These are phyloP conservation scores for Ogataea thermomethanolica DNA, from an alignment of 805 yeast genomes.

Conservation along the genomic window DNA sequence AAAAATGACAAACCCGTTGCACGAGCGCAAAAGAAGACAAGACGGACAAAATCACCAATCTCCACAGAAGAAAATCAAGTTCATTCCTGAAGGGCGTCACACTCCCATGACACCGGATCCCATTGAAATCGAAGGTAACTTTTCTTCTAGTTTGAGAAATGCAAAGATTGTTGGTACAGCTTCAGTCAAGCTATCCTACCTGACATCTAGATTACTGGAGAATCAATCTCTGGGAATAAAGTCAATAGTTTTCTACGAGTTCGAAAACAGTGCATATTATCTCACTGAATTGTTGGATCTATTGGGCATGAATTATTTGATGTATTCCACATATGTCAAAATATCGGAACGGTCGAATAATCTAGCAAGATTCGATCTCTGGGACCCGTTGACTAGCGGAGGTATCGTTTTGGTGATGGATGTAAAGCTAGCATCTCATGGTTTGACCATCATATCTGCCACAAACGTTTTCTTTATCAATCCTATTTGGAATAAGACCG, in stretches of 20 bases:
- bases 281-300: slow-evolving; percentile 61
- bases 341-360: slow-evolving; percentile 49
- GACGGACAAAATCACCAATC: slow-evolving; percentile 1
- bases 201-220: slow-evolving; percentile 51
- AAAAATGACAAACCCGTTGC: slow-evolving; percentile 1
- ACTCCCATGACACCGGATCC: slow-evolving; percentile 28
- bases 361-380: slow-evolving; percentile 46
- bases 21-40: slow-evolving; percentile 1
- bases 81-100: slow-evolving; percentile 15
- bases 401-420: slow-evolving; percentile 65
- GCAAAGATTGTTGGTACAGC: slow-evolving; percentile 56
- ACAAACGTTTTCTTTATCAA: slow-evolving; percentile 67
- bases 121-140: slow-evolving; percentile 16
- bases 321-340: slow-evolving; percentile 61
- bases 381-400: slow-evolving; percentile 39
- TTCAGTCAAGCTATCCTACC: slow-evolving; percentile 60
- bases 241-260: slow-evolving; percentile 64
- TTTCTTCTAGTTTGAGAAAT: slow-evolving; percentile 26
- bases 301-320: slow-evolving; percentile 54
- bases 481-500: slow-evolving; percentile 67
- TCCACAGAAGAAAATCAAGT: slow-evolving; percentile 20
- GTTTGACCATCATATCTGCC: slow-evolving; percentile 63
- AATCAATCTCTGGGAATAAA: slow-evolving; percentile 47
- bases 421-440: slow-evolving; percentile 63
- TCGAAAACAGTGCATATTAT: slow-evolving; percentile 68